These are phyloP conservation scores for Dothideomycetes sp. DNA, from an alignment of 2,329 filamentous ascomycete genomes.

Conservation along the genomic window DNA sequence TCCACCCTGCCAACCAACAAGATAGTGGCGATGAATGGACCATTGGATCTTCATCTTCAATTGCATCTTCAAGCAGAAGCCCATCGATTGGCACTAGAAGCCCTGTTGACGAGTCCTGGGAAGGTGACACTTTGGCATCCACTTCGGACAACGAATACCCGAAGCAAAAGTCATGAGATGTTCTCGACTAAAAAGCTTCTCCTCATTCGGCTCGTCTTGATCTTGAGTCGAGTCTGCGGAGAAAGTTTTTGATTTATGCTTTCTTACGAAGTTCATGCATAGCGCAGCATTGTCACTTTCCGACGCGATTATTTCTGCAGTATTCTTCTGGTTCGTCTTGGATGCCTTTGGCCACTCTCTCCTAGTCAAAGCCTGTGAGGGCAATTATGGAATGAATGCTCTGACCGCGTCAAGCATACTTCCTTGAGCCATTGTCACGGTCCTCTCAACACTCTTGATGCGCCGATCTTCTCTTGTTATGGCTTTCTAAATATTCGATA, in stretches of 20 bases:
- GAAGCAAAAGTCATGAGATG: constrained; percentile 13
- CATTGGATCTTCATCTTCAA: constrained; percentile 69
- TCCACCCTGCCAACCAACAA: constrained; percentile 36
- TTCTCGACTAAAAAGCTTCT: not conserved
- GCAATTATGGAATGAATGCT: no score
- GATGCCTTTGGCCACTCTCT: not conserved
- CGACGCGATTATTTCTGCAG: no score
- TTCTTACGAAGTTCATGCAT: constrained; percentile 4
- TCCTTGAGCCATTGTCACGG: not conserved
- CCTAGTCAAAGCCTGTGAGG: no score
- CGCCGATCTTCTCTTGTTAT: not conserved
- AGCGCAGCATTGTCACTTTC: not conserved
- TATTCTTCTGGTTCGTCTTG: no score
- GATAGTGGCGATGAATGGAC: constrained; percentile 80
- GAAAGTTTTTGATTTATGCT: not conserved
- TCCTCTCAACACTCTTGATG: not conserved
- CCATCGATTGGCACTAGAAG: constrained; percentile 41
- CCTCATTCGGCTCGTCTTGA: not conserved
- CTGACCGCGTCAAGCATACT: no score
- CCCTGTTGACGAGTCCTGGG: constrained; percentile 50
- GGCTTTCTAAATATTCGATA: constrained; percentile 3
- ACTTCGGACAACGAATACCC: constrained; percentile 32
- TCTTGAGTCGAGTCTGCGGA: no score
- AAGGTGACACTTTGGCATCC: constrained; percentile 46
- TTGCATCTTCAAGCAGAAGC: constrained; percentile 56